Percentiles rank a stretch among this genome's conserved stretches.
Conservation (phyloP, 2,329 filamentous ascomycete genomes). For the Aspergillus pseudonomiae region DNA sequence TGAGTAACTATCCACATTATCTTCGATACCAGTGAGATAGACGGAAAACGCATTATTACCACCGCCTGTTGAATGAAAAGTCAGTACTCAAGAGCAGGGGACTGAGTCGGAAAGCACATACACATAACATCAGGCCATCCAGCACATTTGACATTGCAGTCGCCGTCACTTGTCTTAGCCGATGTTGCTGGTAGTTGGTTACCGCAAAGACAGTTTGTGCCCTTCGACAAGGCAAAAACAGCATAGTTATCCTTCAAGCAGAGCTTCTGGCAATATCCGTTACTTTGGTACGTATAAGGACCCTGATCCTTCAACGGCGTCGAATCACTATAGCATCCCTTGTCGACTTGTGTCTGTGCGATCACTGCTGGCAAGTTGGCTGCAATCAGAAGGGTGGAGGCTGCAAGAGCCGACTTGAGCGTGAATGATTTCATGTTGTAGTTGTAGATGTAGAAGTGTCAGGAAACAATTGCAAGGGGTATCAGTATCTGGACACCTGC, state of each 20-base stretch:
- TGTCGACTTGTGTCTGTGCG: conserved; percentile 24
- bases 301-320: conserved; percentile 53
- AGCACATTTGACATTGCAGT: conserved; percentile 69
- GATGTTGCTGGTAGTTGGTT: conserved; percentile 64
- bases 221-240: conserved; percentile 66
- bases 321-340: conserved; percentile 57
- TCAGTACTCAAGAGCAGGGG: neutral
- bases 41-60: conserved; percentile 57
- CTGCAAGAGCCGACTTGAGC: conserved; percentile 27
- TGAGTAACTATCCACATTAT: conserved; percentile 36
- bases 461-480: conserved; percentile 9
- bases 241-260: conserved; percentile 54
- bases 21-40: conserved; percentile 53
- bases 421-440: conserved; percentile 33
- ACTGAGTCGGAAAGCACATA: conserved; percentile 44
- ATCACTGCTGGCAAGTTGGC: conserved; percentile 22
- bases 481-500: conserved; percentile 15
- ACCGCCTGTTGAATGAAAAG: conserved; percentile 54
- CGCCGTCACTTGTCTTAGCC: conserved; percentile 56
- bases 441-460: conserved; percentile 8
- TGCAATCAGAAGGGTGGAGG: conserved; percentile 31
- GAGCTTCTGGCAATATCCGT: conserved; percentile 57
- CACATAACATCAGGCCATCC: conserved; percentile 67
- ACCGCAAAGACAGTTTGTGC: conserved; percentile 73
- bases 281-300: conserved; percentile 55